Conservation (phyloP, 2,329 filamentous ascomycete genomes). For the Aspergillus neotritici region DNA sequence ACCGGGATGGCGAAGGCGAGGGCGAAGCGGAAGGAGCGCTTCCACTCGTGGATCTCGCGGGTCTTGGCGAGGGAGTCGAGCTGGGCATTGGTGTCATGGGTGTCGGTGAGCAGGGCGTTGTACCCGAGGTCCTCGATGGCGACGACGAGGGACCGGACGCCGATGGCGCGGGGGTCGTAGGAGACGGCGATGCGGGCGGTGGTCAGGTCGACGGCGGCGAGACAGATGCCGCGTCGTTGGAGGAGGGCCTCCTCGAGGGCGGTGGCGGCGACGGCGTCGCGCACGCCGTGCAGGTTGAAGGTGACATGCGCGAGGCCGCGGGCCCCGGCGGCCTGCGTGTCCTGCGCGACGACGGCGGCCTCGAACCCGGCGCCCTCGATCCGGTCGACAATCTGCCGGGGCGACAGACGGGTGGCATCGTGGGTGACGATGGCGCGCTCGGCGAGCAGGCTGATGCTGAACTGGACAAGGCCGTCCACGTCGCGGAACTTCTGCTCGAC, state of each 20-base stretch:
- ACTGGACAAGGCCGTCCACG: slow-evolving; percentile 72
- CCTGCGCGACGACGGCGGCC: slow-evolving; percentile 72
- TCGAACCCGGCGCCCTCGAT: slow-evolving; percentile 91
- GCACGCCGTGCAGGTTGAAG: slow-evolving; percentile 77
- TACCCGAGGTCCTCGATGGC: slow-evolving; percentile 74
- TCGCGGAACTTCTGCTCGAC: slow-evolving; percentile 76
- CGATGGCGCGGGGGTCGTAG: slow-evolving; percentile 65
- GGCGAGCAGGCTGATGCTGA: slow-evolving; percentile 91
- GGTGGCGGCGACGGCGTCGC: slow-evolving; percentile 65
- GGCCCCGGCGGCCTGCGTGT: slow-evolving; percentile 53
- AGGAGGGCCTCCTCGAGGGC: slow-evolving; percentile 64
- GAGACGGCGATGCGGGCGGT: slow-evolving; percentile 68
- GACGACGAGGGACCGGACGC: slow-evolving; percentile 77
- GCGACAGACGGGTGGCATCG: slow-evolving; percentile 62
- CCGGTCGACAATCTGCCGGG: slow-evolving; percentile 70
- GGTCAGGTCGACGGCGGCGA: slow-evolving; percentile 67
- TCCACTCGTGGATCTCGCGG: slow-evolving; percentile 92
- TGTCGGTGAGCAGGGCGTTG: slow-evolving; percentile 84
- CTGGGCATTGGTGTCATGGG: slow-evolving; percentile 93
- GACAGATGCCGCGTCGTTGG: slow-evolving; percentile 63
- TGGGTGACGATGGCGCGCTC: slow-evolving; percentile 87
- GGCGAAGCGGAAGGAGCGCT: slow-evolving; percentile 70
- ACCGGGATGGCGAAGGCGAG: slow-evolving; percentile 81
- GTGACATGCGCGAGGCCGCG: slow-evolving; percentile 59
- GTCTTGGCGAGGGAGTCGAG: slow-evolving; percentile 94